A percentile compares a stretch with the other conserved stretches of the same genome.
phyloP scores from a whole-genome alignment of 1,139 yeast species.

The Saccharomyces hybrid region DNA sequence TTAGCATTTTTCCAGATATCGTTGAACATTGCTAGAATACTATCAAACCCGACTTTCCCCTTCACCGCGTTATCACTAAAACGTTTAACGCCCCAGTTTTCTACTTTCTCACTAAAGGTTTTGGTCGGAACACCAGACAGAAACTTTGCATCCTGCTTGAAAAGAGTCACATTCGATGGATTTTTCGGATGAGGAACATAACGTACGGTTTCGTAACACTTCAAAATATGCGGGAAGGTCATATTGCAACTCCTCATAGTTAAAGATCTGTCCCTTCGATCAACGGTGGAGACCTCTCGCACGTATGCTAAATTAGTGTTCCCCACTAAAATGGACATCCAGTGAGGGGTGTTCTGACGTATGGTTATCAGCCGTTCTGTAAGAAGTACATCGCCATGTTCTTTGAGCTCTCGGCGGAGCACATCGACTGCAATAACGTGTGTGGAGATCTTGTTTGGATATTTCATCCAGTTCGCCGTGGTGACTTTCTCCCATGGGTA shows the following conservation, averaged over 20 bases:
- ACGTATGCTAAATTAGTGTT: constrained; percentile 70
- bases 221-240: constrained; percentile 69
- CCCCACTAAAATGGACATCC: constrained; percentile 73
- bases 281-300: constrained; percentile 83
- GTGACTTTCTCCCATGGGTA: constrained; percentile 94
- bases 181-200: constrained; percentile 61
- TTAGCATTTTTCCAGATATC: background rate
- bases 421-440: constrained; percentile 97
- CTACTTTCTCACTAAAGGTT: constrained; percentile 72
- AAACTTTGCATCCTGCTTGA: constrained; percentile 79
- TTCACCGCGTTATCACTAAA: constrained; percentile 77
- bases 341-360: constrained; percentile 76
- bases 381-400: constrained; percentile 48
- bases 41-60: constrained; percentile 78
- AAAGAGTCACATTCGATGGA: constrained; percentile 48
- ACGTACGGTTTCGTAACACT: constrained; percentile 78
- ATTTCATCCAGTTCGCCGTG: constrained; percentile 94
- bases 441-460: constrained; percentile 85
- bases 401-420: constrained; percentile 59
- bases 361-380: constrained; percentile 89
- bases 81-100: constrained; percentile 85
- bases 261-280: constrained; percentile 54
- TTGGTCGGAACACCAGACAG: constrained; percentile 37
- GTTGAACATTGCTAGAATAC: constrained; percentile 38
- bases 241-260: constrained; percentile 81